Percentiles rank a stretch among this genome's conserved stretches.
Evolutionary conservation across 495 filamentous ascomycete species (phyloP).

Genomic region (Lepidopterella palustris): DNA sequence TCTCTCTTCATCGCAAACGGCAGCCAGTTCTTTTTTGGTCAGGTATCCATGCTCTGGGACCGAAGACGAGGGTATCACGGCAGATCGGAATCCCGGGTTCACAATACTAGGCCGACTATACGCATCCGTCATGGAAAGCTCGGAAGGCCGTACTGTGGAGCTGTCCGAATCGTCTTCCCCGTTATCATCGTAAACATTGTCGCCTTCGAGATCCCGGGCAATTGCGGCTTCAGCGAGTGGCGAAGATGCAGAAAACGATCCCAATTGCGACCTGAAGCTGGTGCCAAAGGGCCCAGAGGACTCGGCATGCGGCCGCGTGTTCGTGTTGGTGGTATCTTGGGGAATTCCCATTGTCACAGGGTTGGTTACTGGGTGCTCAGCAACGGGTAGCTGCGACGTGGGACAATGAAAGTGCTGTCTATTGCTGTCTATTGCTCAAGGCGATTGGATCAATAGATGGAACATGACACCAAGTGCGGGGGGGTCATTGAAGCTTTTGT

Average conservation of each 20-base stretch:
- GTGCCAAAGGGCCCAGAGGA: background rate
- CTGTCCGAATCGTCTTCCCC: conserved; percentile 41
- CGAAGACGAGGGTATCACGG: conserved; percentile 35
- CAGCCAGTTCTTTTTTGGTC: conserved; percentile 54
- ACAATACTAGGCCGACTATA: conserved; percentile 63
- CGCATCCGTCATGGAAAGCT: conserved; percentile 57
- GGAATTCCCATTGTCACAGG: background rate
- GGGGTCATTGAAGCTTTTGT: too few relatives aligned
- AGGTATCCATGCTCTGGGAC: conserved; percentile 46
- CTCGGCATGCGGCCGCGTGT: background rate
- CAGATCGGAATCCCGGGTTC: conserved; percentile 48
- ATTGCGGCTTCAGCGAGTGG: conserved; percentile 63
- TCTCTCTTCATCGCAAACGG: conserved; percentile 65
- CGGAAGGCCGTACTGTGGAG: conserved; percentile 40
- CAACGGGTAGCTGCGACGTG: background rate
- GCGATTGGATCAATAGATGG: too few relatives aligned
- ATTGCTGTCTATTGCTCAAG: too few relatives aligned
- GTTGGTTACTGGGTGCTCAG: background rate
- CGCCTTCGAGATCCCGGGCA: conserved; percentile 61
- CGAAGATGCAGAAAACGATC: conserved; percentile 26
- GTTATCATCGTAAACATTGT: conserved; percentile 17
- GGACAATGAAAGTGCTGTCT: too few relatives aligned
- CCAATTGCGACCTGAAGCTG: conserved; percentile 20
- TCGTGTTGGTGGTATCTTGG: too few relatives aligned
- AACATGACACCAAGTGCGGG: too few relatives aligned